phyloP scores from a whole-genome alignment of 441 rosid species.

The Viola pubescens region DNA sequence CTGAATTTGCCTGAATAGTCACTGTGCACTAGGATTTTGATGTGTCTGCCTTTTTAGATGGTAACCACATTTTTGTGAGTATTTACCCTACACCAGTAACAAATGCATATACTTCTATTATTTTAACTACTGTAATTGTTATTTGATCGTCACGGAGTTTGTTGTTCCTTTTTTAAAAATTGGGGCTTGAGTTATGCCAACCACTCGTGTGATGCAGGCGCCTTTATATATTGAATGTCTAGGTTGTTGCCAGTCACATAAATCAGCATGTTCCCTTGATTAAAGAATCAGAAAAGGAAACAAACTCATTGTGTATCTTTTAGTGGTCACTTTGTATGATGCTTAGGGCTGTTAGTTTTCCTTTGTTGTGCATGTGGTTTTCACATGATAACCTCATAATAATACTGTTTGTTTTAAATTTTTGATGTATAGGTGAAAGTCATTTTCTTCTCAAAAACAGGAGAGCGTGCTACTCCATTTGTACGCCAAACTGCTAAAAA shows the following conservation, averaged over 20 bases:
- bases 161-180: too few species aligned
- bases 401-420: constrained; percentile 14
- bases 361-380: background rate
- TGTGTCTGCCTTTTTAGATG: background rate
- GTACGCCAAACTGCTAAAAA: constrained; percentile 73
- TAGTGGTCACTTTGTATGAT: too few species aligned
- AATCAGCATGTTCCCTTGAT: too few species aligned
- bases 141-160: too few species aligned
- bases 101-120: background rate
- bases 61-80: background rate
- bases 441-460: constrained; percentile 93
- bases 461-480: constrained; percentile 86
- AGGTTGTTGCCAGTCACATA: too few species aligned
- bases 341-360: too few species aligned
- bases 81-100: background rate
- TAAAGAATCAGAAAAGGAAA: background rate
- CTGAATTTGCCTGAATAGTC: too few species aligned
- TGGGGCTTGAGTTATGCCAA: too few species aligned
- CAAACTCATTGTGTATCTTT: background rate
- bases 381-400: background rate
- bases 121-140: too few species aligned
- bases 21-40: too few species aligned
- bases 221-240: too few species aligned
- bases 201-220: too few species aligned
- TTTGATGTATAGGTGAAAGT: constrained; percentile 62